A percentile compares a stretch with the other conserved stretches of the same genome.
These are phyloP conservation scores for Avena sativa DNA, from an alignment of 176 grass and related monocot genomes.

Conservation along the genomic window DNA sequence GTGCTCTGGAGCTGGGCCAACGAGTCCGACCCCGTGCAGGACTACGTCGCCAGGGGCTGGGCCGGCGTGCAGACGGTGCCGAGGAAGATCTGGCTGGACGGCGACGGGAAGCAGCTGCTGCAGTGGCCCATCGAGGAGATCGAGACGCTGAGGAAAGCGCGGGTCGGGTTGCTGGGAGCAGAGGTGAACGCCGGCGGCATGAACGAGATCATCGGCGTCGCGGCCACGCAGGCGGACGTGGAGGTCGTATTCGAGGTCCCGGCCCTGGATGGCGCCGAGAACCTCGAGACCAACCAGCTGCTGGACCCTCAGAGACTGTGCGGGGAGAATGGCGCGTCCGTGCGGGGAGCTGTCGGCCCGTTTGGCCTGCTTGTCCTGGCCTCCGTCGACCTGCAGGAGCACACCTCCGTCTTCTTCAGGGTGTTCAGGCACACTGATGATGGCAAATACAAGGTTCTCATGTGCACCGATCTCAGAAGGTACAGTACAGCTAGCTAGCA, in stretches of 20 bases:
- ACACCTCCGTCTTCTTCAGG: conserved; percentile 76
- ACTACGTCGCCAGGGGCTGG: conserved; percentile 66
- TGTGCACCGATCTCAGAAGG: conserved; percentile 71
- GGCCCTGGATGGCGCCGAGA: conserved; percentile 46
- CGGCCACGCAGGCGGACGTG: conserved; percentile 64
- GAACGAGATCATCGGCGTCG: conserved; percentile 64
- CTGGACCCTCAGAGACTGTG: conserved; percentile 66
- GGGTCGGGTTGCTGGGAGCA: conserved; percentile 41
- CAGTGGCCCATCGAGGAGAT: conserved; percentile 85
- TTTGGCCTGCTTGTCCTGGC: conserved; percentile 79
- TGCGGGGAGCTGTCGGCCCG: conserved; percentile 59
- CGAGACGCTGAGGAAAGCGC: conserved; percentile 55
- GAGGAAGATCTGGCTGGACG: conserved; percentile 67
- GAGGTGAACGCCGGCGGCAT: conserved; percentile 39
- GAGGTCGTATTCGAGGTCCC: conserved; percentile 63
- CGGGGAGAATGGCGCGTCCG: conserved; percentile 50
- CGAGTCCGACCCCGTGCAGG: conserved; percentile 65
- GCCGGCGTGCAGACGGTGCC: conserved; percentile 72
- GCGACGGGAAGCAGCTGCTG: conserved; percentile 57
- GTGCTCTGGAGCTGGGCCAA: conserved; percentile 72
- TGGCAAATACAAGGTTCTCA: conserved; percentile 45
- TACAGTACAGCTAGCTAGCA: neutral
- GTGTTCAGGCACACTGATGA: conserved; percentile 45
- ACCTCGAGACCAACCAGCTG: conserved; percentile 42
- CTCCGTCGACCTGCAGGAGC: conserved; percentile 59